Evolutionary conservation across 768 basidiomycete genomes (phyloP).

Genomic region (Russula griseocarnosa): DNA sequence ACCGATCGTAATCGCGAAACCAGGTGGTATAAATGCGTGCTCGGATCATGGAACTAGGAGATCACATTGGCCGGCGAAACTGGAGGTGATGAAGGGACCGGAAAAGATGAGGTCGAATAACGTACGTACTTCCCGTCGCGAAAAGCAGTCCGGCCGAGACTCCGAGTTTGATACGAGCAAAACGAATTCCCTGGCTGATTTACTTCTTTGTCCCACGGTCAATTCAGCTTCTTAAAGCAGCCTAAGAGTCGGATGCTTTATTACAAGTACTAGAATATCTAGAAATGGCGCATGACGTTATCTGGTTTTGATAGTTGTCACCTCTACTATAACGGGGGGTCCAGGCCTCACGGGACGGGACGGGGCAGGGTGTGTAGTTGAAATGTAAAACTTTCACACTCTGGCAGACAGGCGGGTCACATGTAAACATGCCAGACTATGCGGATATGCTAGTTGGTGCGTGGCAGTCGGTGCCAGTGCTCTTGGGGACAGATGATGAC

Average conservation of each 20-base stretch:
- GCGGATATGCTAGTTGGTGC: neutral
- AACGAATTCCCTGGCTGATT: neutral
- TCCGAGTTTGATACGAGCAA: neutral
- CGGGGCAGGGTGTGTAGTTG: neutral
- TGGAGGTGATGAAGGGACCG: neutral
- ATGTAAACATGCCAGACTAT: neutral
- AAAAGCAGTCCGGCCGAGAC: neutral
- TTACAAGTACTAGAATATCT: neutral
- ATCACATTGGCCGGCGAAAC: neutral
- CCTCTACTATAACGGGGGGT: neutral
- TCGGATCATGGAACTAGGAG: neutral
- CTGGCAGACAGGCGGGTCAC: neutral
- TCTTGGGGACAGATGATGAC: too few species aligned
- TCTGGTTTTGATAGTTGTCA: conserved; percentile 3
- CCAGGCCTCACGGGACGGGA: neutral
- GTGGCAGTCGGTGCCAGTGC: neutral
- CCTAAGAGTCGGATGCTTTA: neutral
- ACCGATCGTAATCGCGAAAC: neutral
- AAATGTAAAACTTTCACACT: neutral
- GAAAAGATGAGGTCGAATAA: neutral
- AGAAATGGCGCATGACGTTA: neutral
- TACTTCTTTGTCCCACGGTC: neutral
- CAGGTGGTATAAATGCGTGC: neutral
- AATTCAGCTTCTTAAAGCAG: neutral
- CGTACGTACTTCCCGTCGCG: neutral